Evolutionary conservation across 192 early-diverging fungal genomes (phyloP).

Genomic region (Rhizophagus clarus): DNA sequence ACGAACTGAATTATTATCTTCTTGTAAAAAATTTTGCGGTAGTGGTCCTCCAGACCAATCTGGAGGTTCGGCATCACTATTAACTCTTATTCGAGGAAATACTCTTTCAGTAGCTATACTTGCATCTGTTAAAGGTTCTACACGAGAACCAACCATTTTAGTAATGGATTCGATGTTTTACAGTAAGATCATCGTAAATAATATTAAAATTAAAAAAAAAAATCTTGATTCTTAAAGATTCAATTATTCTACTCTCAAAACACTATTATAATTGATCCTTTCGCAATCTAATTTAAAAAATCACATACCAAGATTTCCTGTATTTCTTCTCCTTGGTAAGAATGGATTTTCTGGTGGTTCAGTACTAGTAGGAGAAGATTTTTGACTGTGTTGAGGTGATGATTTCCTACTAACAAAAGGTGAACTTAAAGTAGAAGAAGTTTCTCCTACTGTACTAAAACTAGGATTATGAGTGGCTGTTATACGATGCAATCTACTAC

Average conservation of each 20-base stretch:
- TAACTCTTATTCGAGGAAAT: conserved; percentile 7
- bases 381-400: conserved; percentile 18
- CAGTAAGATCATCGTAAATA: no score
- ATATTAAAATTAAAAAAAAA: no score
- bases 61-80: not conserved
- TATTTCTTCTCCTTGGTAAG: conserved; percentile 4
- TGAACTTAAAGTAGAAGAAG: not conserved
- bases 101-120: not conserved
- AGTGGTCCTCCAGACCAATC: not conserved
- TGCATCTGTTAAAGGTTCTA: conserved; percentile 1
- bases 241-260: not conserved
- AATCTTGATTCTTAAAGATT: no score
- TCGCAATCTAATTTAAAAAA: not conserved
- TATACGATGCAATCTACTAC: conserved; percentile 1
- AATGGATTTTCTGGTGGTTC: conserved; percentile 25
- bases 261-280: not conserved
- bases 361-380: conserved; percentile 16
- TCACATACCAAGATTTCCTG: conserved; percentile 9
- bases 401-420: not conserved
- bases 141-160: not conserved
- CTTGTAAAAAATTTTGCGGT: not conserved
- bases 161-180: not conserved
- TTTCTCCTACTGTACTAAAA: not conserved
- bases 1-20: not conserved
- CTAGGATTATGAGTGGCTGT: not conserved